Evolutionary conservation across 129 eudicot species (phyloP), one percentile per base, ranked within the genome.

Genomic region (Arctium lappa): DNA sequence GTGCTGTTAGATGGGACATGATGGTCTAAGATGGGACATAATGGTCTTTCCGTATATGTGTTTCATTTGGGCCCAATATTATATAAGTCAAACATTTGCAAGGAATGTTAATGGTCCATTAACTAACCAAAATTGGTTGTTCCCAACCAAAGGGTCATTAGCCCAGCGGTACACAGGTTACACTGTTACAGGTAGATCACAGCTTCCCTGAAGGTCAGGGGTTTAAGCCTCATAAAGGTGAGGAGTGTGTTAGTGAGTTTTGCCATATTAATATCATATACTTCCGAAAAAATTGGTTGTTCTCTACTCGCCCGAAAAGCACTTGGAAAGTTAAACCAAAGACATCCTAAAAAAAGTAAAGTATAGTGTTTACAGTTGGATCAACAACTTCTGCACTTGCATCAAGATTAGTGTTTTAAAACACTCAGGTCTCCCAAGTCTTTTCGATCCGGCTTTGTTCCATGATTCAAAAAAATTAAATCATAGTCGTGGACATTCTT

Each of bases 321-420:
- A 71, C 72, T n/a, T 81, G 32, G 12, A 36, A 7, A 3, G 8
- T 15, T 81, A 73, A 15, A 81, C 79, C 74, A 16, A 5, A 73
- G 0, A 60, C 40, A 16, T 60, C 73, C 74, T 36, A 60, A 1
- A 16, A 62, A 60, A 36, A 29, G 15, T 6, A 68, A 37, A 6
- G 32, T 37, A 10, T 8, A 8, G 29, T 30, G 37, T 60, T 39
- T 37, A 40, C 62, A 62, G 84, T 62, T 39, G 22, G 46, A 16
- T 56, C 48, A 36, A 36, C 36, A 53, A 50, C n/a, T 53, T 53
- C 63, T 53, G 4, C 63, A 53, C 63, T 72, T 48, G 72, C 73
- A 80, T 72, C 30, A 12, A 80, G 27, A 53, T 72, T 72, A 72
- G 40, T 72, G 2, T 80, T 72, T 48, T 33, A 16, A 60, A 60